These are phyloP conservation scores for Diophrys sp. DNA, from an alignment of 73 alveolate species.

Conservation along the genomic window DNA sequence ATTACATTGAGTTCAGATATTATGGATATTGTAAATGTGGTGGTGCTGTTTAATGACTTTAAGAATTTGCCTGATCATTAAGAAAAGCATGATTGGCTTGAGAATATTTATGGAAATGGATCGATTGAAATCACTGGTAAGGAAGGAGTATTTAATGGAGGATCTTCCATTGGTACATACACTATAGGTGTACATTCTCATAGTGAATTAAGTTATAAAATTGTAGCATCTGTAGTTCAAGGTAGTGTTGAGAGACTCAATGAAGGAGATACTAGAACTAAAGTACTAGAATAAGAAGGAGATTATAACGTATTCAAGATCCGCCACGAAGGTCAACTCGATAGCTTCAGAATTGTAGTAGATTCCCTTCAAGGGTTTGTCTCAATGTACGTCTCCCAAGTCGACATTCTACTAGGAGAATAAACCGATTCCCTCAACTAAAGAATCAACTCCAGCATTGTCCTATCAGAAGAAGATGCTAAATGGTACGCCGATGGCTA, in stretches of 20 bases:
- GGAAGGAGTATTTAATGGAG: no score
- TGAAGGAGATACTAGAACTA: background rate
- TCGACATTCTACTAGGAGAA: background rate
- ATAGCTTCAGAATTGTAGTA: background rate
- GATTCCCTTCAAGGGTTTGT: background rate
- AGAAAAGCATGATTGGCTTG: no score
- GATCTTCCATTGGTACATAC: no score
- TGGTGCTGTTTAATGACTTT: no score
- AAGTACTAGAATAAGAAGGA: background rate
- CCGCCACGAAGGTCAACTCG: background rate
- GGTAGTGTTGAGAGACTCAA: background rate
- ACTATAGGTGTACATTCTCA: constrained; percentile 17
- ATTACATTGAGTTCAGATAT: no score
- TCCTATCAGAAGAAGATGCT: background rate
- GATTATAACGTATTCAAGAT: no score
- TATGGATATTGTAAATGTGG: no score
- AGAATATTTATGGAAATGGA: no score
- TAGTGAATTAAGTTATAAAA: background rate
- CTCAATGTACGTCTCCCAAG: background rate
- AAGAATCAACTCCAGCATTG: background rate
- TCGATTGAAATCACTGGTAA: no score
- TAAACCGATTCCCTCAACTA: background rate
- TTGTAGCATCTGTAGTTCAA: background rate
- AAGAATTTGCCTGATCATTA: no score
- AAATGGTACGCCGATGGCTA: background rate